These are phyloP conservation scores for Ceratobasidium sp. DNA, from an alignment of 1,284 basidiomycete genomes.

Conservation along the genomic window DNA sequence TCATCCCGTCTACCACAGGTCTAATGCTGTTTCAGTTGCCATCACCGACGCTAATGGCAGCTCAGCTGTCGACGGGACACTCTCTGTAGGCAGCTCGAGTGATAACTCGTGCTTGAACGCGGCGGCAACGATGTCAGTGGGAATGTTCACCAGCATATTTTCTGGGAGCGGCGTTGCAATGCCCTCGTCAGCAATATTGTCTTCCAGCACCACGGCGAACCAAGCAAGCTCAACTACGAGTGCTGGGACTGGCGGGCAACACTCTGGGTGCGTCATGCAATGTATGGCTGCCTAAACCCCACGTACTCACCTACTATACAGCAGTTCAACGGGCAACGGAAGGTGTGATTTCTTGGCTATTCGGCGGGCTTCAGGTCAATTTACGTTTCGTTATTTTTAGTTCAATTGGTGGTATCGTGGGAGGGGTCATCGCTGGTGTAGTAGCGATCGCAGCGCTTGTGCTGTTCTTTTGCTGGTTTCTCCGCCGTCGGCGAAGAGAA, in stretches of 20 bases:
- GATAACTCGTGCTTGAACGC: conserved; percentile 24
- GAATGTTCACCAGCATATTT: conserved; percentile 17
- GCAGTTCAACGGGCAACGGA: background rate
- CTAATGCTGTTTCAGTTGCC: background rate
- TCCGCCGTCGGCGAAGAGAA: background rate
- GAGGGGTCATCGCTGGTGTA: background rate
- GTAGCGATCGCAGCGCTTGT: background rate
- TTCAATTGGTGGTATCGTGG: background rate
- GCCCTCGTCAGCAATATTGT: background rate
- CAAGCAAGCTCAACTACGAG: background rate
- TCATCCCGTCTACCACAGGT: background rate
- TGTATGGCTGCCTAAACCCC: background rate
- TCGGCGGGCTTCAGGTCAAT: no score
- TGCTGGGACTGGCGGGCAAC: conserved; percentile 4
- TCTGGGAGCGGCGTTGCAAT: conserved; percentile 22
- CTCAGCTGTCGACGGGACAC: conserved; percentile 4
- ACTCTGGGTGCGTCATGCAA: background rate
- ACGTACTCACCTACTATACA: background rate
- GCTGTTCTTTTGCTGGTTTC: conserved; percentile 17
- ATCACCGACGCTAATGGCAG: conserved; percentile 13
- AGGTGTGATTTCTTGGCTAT: background rate
- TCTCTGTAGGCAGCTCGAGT: conserved; percentile 18
- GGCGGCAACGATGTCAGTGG: conserved; percentile 6
- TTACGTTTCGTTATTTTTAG: background rate
- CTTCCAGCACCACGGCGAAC: background rate